Evolutionary conservation across 2,329 filamentous ascomycete species (phyloP), one percentile per base, ranked within the genome.

Genomic region (Hypocreales sp.): DNA sequence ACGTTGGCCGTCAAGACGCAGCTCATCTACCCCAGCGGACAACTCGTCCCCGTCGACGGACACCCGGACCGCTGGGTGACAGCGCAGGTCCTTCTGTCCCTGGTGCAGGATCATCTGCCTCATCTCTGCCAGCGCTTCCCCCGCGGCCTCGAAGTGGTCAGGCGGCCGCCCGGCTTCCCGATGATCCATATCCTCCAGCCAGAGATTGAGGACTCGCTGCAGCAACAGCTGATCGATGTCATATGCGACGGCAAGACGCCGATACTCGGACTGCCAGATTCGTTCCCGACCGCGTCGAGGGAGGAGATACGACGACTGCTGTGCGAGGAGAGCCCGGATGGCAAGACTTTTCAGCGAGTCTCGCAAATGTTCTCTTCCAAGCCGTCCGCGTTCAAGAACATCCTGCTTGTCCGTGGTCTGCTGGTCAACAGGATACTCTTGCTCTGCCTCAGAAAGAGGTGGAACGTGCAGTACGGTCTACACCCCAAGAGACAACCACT

Each of bases 381-480:
- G 11, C n/a, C 16, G 9, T 20, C 16, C 8, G 6, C 20, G 6
- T 24, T 24, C 16, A 20, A 15, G 4, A 20, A 11, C 8, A 24
- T 77, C 0, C 60, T 71, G 7, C 56, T 79, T 0, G 43, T 83
- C 0, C 65, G 77, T 0, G 78, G 78, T 0, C 48, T 82, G 0
- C 42, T 83, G 0, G 57, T 67, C 0, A 60, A 72, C 29, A 53
- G 64, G 0, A 68, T 83, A 3, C 45, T 83, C 0, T 40, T 67
- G 2, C 61, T 73, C 15, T 64, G 58, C 3, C 40, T 79, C 0
- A 64, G 66, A 27, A 79, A 78, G 40, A 51, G 70, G 4, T 80
- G 67, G 66, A 72, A 75, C 16, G 75, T 83, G 0, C 58, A 68
- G 23, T 84, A 75, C 25, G 70, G 71, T 0, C 47, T 75, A 0